These are phyloP conservation scores for Rheum nobile DNA, from an alignment of 148 eudicot species.

Conservation along the genomic window DNA sequence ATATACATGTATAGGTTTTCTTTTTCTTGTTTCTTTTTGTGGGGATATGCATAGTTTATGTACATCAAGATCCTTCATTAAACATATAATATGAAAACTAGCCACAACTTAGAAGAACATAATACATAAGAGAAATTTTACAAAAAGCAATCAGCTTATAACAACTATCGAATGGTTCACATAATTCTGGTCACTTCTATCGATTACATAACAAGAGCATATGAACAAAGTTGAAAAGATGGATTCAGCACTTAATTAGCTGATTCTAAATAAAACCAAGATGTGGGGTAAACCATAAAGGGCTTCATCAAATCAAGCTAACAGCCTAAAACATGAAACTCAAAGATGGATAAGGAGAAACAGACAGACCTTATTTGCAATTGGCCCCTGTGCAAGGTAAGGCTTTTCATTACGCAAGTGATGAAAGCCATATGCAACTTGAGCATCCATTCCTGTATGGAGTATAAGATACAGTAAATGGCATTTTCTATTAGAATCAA, in stretches of 20 bases:
- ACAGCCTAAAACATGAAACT: neutral
- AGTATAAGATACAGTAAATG: neutral
- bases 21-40: neutral
- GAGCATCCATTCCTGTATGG: slow-evolving; percentile 86
- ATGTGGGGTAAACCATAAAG: neutral
- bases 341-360: neutral
- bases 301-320: neutral
- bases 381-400: slow-evolving; percentile 85
- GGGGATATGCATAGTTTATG: neutral
- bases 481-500: neutral
- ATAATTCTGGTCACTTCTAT: neutral
- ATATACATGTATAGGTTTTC: too few species aligned
- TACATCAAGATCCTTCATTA: neutral
- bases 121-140: neutral
- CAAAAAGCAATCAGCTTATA: neutral
- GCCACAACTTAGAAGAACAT: neutral
- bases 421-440: slow-evolving; percentile 88
- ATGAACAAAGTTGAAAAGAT: neutral
- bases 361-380: slow-evolving; percentile 65
- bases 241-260: neutral
- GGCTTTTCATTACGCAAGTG: slow-evolving; percentile 85
- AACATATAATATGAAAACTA: neutral
- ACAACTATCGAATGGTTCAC: neutral
- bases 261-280: neutral
- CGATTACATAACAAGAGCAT: neutral